A percentile compares a stretch with the other conserved stretches of the same genome.
Conservation (phyloP, 2,329 filamentous ascomycete species). For the Aphanocladium album region DNA sequence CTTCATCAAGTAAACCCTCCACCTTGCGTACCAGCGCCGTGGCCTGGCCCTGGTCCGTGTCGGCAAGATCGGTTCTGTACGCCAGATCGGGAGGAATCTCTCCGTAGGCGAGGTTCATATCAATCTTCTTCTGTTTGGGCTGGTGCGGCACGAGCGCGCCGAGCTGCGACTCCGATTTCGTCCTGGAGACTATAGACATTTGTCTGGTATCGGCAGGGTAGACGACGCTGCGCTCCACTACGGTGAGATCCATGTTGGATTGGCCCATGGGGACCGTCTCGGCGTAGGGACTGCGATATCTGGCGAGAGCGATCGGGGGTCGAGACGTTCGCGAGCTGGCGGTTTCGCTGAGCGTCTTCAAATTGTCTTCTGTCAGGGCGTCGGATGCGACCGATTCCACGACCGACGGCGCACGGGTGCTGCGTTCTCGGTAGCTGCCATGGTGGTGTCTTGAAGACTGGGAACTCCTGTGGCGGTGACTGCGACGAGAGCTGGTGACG, state of each 20-base stretch:
- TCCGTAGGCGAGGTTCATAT: conserved; percentile 91
- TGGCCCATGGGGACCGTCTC: conserved; percentile 36
- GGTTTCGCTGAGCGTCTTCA: conserved; percentile 49
- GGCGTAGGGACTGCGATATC: conserved; percentile 35
- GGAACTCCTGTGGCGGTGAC: conserved; percentile 22
- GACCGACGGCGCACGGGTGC: conserved; percentile 19
- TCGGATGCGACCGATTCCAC: conserved; percentile 21
- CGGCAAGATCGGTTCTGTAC: conserved; percentile 39
- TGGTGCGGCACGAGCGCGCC: conserved; percentile 13
- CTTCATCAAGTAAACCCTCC: conserved; percentile 76
- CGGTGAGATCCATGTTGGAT: conserved; percentile 27
- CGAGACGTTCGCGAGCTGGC: conserved; percentile 44
- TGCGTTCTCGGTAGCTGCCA: conserved; percentile 18
- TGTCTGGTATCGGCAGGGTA: conserved; percentile 15
- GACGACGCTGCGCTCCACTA: conserved; percentile 22
- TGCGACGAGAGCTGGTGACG: conserved; percentile 39
- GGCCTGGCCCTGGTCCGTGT: conserved; percentile 44
- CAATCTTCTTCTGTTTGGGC: conserved; percentile 54
- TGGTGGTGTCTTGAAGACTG: conserved; percentile 28
- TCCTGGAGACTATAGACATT: conserved; percentile 29
- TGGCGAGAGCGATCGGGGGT: conserved; percentile 36
- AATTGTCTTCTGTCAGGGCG: conserved; percentile 45
- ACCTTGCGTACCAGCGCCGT: conserved; percentile 64
- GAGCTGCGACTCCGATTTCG: conserved; percentile 33
- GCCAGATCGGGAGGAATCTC: conserved; percentile 67